Conservation (phyloP, 768 basidiomycete species). For the Steccherinum ochraceum region DNA sequence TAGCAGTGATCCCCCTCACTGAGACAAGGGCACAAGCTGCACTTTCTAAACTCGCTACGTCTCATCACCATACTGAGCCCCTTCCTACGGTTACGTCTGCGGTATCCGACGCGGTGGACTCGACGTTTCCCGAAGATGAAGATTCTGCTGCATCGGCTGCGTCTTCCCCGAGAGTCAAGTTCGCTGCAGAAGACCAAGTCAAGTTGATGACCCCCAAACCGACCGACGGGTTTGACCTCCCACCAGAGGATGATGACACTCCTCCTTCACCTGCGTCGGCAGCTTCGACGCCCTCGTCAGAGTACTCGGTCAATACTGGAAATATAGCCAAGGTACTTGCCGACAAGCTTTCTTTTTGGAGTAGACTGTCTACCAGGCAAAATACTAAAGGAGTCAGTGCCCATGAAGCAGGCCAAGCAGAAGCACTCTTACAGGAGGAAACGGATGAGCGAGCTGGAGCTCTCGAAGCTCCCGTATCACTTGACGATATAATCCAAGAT, state of each 20-base stretch:
- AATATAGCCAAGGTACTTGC: slow-evolving; percentile 61
- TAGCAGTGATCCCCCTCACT: slow-evolving; percentile 66
- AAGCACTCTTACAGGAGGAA: slow-evolving; percentile 8
- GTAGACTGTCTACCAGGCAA: slow-evolving; percentile 39
- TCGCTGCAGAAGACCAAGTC: slow-evolving; percentile 40
- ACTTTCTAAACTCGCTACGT: slow-evolving; percentile 18
- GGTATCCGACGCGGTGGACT: neutral
- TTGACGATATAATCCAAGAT: slow-evolving; percentile 22
- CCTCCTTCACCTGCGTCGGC: slow-evolving; percentile 31
- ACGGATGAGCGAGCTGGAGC: slow-evolving; percentile 8
- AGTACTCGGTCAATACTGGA: slow-evolving; percentile 31
- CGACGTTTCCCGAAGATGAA: slow-evolving; percentile 1
- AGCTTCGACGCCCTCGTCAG: slow-evolving; percentile 47
- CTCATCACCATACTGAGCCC: neutral
- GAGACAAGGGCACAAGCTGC: slow-evolving; percentile 53
- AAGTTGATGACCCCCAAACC: slow-evolving; percentile 36
- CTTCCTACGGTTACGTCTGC: neutral
- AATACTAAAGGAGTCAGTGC: neutral
- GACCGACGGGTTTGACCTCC: slow-evolving; percentile 13
- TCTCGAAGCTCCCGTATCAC: slow-evolving; percentile 10
- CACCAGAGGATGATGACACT: slow-evolving; percentile 11
- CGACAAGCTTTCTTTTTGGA: slow-evolving; percentile 72
- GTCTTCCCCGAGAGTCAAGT: slow-evolving; percentile 37
- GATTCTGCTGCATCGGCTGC: neutral
- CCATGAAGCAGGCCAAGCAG: slow-evolving; percentile 7